Evolutionary conservation across 805 yeast species (phyloP), one percentile per base, ranked within the genome.

Genomic region (Candida patagonica): DNA sequence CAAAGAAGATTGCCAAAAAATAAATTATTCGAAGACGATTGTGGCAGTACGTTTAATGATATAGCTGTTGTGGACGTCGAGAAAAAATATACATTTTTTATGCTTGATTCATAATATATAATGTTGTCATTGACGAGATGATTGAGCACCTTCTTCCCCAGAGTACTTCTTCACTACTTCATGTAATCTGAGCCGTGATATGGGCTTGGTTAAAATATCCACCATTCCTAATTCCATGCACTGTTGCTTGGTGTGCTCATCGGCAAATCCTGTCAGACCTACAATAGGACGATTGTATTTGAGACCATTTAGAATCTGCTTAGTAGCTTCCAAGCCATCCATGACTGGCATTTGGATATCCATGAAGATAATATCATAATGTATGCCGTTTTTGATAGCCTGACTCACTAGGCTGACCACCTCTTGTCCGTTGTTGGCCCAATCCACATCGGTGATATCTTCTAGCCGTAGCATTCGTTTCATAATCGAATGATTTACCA

Each of bases 1-100:
- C 97, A 75, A 92, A 89, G 94, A 89, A 89, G 94, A 89, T 89
- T 88, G 80, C 86, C 71, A 87, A 87, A 70, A 87, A 88, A 79
- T 88, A 74, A 73, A 68, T 73, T 65, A 61, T 65, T n/a, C n/a
- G n/a, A n/a, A n/a, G n/a, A n/a, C n/a, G n/a, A n/a, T n/a, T n/a
- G n/a, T n/a, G 67, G 23, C 67, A 52, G 49, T 40, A 38, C 35
- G 38, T 26, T 33, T 26, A 25, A n/a, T n/a, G n/a, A n/a, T n/a
- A n/a, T n/a, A n/a, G n/a, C n/a, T n/a, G n/a, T n/a, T n/a, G n/a
- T n/a, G n/a, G n/a, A n/a, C n/a, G n/a, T n/a, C n/a, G n/a, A n/a
- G n/a, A n/a, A n/a, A n/a, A n/a, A n/a, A n/a, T n/a, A n/a, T n/a
- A n/a, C n/a, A n/a, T n/a, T n/a, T n/a, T n/a, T 26, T 25, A 19